Conservation (phyloP, 108 stramenopile genomes). For the Halocafeteria seosinensis region DNA sequence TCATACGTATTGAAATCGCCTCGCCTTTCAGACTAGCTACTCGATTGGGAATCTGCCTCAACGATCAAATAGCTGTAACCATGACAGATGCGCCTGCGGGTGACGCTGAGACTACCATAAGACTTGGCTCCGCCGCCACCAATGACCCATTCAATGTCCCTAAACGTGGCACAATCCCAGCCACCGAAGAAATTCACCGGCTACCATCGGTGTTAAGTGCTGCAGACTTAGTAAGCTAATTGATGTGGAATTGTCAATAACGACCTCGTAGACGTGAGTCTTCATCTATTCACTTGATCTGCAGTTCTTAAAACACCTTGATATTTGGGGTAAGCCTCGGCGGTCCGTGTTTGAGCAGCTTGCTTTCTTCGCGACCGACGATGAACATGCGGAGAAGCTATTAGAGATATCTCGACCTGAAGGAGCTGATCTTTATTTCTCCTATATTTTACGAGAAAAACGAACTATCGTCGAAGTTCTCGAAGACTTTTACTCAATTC, state of each 20-base stretch:
- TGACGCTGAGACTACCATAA: no score
- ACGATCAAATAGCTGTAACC: no score
- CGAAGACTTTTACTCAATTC: constrained; percentile 2
- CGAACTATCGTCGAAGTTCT: constrained; percentile 7
- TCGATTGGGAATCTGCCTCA: no score
- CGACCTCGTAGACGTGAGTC: background rate
- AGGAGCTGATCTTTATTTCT: constrained; percentile 5
- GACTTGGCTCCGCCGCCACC: background rate
- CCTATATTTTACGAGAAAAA: constrained; percentile 8
- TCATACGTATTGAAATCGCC: no score
- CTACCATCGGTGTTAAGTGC: background rate
- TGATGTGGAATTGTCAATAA: background rate
- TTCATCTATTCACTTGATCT: background rate
- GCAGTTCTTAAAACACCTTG: constrained; percentile 7
- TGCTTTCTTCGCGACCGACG: constrained; percentile 13
- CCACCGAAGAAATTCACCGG: background rate
- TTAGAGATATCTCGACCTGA: constrained; percentile 2
- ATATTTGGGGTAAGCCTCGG: constrained; percentile 6
- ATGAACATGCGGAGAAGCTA: constrained; percentile 17
- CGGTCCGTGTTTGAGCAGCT: constrained; percentile 10
- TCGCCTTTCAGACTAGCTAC: no score
- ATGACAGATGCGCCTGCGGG: no score
- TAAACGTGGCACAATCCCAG: background rate
- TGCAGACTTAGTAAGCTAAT: no score
- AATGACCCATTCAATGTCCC: background rate